phyloP scores from a whole-genome alignment of 345 rosid species.

The Salix suchowensis region DNA sequence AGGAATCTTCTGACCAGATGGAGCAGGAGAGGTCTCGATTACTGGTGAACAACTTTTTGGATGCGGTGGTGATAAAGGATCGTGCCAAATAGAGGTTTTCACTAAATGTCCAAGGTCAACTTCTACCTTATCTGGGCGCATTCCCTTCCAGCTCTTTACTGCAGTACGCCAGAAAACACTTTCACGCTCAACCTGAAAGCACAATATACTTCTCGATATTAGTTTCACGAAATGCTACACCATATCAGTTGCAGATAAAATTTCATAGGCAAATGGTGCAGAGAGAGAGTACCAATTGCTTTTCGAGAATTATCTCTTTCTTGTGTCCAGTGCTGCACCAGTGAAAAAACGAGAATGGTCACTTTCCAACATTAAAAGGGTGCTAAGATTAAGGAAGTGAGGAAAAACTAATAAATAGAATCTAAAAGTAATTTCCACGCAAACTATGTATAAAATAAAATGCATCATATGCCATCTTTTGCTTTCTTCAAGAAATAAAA shows the following conservation, averaged over 20 bases:
- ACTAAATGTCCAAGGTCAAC: slow-evolving; percentile 4
- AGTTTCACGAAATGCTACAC: too few species aligned
- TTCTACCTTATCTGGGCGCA: slow-evolving; percentile 11
- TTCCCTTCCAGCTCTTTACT: slow-evolving; percentile 24
- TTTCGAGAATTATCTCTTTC: slow-evolving; percentile 69
- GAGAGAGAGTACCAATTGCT: slow-evolving; percentile 48
- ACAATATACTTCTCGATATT: neutral
- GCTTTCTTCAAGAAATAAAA: too few species aligned
- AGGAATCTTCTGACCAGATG: slow-evolving; percentile 47
- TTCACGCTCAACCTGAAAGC: slow-evolving; percentile 56
- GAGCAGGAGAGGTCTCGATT: slow-evolving; percentile 42
- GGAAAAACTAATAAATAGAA: too few species aligned
- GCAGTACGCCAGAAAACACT: slow-evolving; percentile 59
- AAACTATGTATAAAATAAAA: too few species aligned
- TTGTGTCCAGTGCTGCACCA: slow-evolving; percentile 76
- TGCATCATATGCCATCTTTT: too few species aligned
- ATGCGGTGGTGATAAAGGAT: slow-evolving; percentile 3
- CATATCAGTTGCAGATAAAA: neutral
- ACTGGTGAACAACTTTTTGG: slow-evolving; percentile 5
- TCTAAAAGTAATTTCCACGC: too few species aligned
- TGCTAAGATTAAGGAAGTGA: neutral
- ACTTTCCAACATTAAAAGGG: neutral
- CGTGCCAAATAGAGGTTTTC: slow-evolving; percentile 19
- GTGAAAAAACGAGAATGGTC: slow-evolving; percentile 15
- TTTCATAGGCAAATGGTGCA: neutral